Evolutionary conservation across 176 grass and related monocot species (phyloP).

Genomic region (Zea luxurians): DNA sequence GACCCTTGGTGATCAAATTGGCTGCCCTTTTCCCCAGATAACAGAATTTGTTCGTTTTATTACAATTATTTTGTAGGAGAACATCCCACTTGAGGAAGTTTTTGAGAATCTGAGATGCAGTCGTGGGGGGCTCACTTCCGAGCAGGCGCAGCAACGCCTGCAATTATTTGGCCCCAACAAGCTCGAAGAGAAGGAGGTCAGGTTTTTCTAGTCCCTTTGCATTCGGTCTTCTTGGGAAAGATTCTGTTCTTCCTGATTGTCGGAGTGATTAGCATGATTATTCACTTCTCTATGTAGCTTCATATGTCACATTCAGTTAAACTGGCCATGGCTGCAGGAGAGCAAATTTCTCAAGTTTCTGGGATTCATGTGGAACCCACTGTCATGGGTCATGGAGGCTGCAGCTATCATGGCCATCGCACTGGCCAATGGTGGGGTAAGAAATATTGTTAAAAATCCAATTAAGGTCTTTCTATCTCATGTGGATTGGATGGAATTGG

Average conservation of each 20-base stretch:
- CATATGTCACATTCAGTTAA: neutral
- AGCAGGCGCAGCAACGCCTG: slow-evolving; percentile 46
- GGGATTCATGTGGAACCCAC: slow-evolving; percentile 64
- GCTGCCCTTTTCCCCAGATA: neutral
- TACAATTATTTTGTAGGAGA: slow-evolving; percentile 42
- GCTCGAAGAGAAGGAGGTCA: slow-evolving; percentile 58
- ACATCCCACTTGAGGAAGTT: slow-evolving; percentile 54
- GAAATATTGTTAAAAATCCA: neutral
- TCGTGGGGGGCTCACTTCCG: slow-evolving; percentile 38
- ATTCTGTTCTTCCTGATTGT: neutral
- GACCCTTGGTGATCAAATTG: neutral
- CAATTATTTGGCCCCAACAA: slow-evolving; percentile 53
- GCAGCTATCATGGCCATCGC: slow-evolving; percentile 61
- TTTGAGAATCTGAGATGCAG: slow-evolving; percentile 53
- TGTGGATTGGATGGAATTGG: no score
- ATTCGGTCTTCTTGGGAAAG: neutral
- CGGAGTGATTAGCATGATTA: neutral
- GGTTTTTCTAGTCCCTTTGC: neutral
- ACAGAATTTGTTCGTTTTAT: no score
- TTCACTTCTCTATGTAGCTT: neutral
- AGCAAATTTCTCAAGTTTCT: slow-evolving; percentile 57
- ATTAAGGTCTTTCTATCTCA: neutral
- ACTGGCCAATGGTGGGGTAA: slow-evolving; percentile 57
- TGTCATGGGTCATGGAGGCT: slow-evolving; percentile 65
- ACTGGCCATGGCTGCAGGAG: slow-evolving; percentile 40